Evolutionary conservation across 352 stramenopile species (phyloP), one percentile per base, ranked within the genome.

Genomic region (Thraustochytrium sp.): DNA sequence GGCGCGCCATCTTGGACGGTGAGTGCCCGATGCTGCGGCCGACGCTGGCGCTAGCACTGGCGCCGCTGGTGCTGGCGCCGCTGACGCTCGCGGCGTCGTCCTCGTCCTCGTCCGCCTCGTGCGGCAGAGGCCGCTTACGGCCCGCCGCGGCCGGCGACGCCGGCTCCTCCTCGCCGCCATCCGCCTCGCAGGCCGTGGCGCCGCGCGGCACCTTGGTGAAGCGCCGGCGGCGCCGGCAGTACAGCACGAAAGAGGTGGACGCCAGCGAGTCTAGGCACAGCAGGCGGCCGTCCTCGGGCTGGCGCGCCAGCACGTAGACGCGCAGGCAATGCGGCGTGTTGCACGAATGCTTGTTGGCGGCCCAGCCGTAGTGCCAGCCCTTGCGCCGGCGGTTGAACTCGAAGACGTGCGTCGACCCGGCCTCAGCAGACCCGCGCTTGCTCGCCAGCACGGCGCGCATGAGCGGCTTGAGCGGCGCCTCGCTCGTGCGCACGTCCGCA

Each of bases 391-490:
- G 29, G 48, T 84, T 84, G 49, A 84, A 40, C 38, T 83, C 75
- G 84, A 84, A 84, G 34, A 84, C 49, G 16, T 74, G 4, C n/a
- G 23, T 42, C 37, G 26, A 44, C 16, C 5, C 0, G 16, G 23
- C n/a, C 4, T 29, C 26, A 23, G 11, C 18, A 5, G 85, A 29
- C 5, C 23, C 44, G 44, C 93, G 90, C 61, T 93, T 90, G 16
- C 94, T 90, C 65, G 89, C 86, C 61, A 95, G 92, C 23, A 91
- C 46, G 26, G 68, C 68, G 26, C 18, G 42, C 46, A 64, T 44
- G 5, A 64, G 48, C 31, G 46, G 68, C 31, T 44, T 16, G 9
- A 80, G 40, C 46, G 46, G 48, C 21, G 21, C 21, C 46, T 80
- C 31, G 53, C 42, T 68, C 44, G 68, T 64, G n/a, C 53, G 53